A percentile compares a stretch with the other conserved stretches of the same genome.
These are phyloP conservation scores for Conringia planisiliqua DNA, from an alignment of 345 rosid genomes.

Conservation along the genomic window DNA sequence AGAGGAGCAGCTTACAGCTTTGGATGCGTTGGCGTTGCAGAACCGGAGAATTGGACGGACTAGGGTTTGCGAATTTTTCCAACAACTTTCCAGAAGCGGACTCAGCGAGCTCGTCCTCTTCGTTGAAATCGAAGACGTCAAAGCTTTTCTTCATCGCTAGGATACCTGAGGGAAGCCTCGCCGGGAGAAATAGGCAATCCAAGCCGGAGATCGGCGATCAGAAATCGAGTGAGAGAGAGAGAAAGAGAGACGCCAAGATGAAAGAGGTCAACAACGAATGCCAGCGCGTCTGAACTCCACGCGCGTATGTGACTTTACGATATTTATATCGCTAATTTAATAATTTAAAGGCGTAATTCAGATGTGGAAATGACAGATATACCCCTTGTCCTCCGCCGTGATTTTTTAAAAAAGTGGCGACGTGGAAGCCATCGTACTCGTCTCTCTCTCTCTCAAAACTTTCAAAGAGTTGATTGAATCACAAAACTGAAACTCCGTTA, in stretches of 20 bases:
- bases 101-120: conserved; percentile 68
- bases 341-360: neutral
- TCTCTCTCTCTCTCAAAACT: neutral
- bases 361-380: neutral
- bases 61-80: conserved; percentile 64
- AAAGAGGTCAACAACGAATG: conserved; percentile 15
- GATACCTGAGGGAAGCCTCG: neutral
- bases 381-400: conserved; percentile 5
- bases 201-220: conserved; percentile 22
- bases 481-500: neutral
- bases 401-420: neutral
- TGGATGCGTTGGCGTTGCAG: conserved; percentile 45
- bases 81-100: conserved; percentile 39
- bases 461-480: conserved; percentile 17
- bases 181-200: conserved; percentile 8
- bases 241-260: conserved; percentile 2
- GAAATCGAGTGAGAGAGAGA: conserved; percentile 18
- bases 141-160: conserved; percentile 50
- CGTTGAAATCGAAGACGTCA: conserved; percentile 64
- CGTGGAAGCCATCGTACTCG: conserved; percentile 11
- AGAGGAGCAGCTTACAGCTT: conserved; percentile 44
- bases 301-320: conserved; percentile 5
- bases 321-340: neutral
- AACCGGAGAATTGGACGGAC: conserved; percentile 36
- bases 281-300: conserved; percentile 20